Conservation (phyloP, 2,329 filamentous ascomycete genomes). For the Aspergillus sp. region DNA sequence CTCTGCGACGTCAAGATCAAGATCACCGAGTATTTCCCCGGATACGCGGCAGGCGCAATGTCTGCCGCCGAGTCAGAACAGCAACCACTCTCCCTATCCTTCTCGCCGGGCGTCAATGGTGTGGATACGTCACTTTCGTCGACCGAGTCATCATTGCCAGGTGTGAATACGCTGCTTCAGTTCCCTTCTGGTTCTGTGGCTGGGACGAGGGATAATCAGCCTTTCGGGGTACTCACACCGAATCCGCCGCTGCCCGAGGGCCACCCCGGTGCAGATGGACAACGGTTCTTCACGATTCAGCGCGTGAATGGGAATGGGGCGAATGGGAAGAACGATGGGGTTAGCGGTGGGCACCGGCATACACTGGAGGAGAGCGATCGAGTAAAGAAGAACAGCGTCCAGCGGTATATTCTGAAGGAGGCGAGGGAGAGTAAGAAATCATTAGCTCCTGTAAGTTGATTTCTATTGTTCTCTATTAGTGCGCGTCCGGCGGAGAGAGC, state of each 20-base stretch:
- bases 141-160: constrained; percentile 22
- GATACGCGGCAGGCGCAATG: constrained; percentile 23
- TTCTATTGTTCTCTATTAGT: neutral
- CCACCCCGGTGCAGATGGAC: constrained; percentile 51
- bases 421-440: constrained; percentile 65
- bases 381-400: constrained; percentile 78
- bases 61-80: neutral
- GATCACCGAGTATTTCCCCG: constrained; percentile 75
- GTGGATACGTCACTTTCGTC: constrained; percentile 21
- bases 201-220: constrained; percentile 17
- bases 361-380: constrained; percentile 71
- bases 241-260: constrained; percentile 40
- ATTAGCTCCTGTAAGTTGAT: constrained; percentile 44
- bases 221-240: constrained; percentile 47
- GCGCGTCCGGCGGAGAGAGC: neutral
- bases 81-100: neutral
- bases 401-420: constrained; percentile 63
- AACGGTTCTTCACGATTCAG: constrained; percentile 71
- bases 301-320: constrained; percentile 74
- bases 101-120: constrained; percentile 23
- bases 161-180: constrained; percentile 25
- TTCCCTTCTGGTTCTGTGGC: constrained; percentile 1
- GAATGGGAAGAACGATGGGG: constrained; percentile 69
- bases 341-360: constrained; percentile 73
- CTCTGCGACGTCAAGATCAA: constrained; percentile 88